Base-by-base conservation (phyloP, 1,139 yeast genomes). In the Yueomyces sp. region DNA sequence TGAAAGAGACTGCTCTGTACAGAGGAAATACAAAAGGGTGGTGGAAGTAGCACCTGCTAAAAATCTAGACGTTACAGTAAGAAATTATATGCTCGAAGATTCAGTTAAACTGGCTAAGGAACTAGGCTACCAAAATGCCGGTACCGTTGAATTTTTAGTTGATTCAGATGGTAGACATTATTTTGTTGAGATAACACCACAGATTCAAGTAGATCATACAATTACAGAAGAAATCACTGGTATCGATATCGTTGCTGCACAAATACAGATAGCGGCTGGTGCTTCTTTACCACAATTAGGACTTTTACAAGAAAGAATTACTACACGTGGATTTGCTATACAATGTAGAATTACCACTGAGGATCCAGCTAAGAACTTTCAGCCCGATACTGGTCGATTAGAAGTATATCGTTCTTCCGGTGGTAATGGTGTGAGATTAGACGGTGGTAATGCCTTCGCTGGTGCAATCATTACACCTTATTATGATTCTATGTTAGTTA, bases 41-140 rank as follows among this genome's bases (percentile, higher is more conserved):
- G 98, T 91, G 39, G 99, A 93, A 68, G 87, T 93, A 55, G 99
- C 98, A 3, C 98, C 99, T n/a, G 97, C 98, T 39, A 82, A 85
- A 65, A 87, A 86, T 50, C 69, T 93, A 53, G 93, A 96, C 32
- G 66, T 70, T 42, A 70, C 70, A 30, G 93, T 87, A 39, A 78
- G 98, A 62, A 91, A 91, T 60, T 89, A 95, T 43, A 91, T 91
- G 54, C 73, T 91, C 57, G 76, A 85, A 39, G 98, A 91, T 64
- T 98, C 98, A 25, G 97, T 91, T 50, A 86, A 73, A 63, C 76
- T 91, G 55, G 98, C 98, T 38, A 75, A 74, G 58, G 72, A 79
- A 42, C 95, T 95, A 39, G 81, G 86, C 62, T 91, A 91, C 70
- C 75, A 93, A 66, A 91, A 91, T 62, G 99, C 99, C 29, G 99